Conservation (phyloP, 257 asterid species). For the Haberlea rhodopensis region DNA sequence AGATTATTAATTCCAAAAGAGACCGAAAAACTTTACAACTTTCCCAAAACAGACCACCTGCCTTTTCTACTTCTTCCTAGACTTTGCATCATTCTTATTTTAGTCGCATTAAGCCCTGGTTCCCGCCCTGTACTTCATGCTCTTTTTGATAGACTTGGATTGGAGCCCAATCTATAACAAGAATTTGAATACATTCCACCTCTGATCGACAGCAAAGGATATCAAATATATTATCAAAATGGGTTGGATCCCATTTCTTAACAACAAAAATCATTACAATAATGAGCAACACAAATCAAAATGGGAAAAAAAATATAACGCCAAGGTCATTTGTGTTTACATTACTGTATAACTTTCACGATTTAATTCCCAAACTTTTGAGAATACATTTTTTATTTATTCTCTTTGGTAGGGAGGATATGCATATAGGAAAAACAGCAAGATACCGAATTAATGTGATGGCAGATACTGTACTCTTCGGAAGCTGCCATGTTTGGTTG, state of each 20-base stretch:
- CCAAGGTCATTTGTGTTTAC: neutral
- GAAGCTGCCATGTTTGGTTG: slow-evolving; percentile 64
- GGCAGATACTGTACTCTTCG: slow-evolving; percentile 61
- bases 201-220: slow-evolving; percentile 48
- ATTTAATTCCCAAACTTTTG: neutral
- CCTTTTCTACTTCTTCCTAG: too few relatives aligned
- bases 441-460: slow-evolving; percentile 53
- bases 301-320: neutral
- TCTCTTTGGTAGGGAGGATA: slow-evolving; percentile 33
- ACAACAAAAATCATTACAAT: slow-evolving; percentile 25
- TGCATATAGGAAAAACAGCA: slow-evolving; percentile 45
- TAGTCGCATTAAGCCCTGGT: too few relatives aligned
- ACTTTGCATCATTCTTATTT: too few relatives aligned
- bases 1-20: too few relatives aligned
- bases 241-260: slow-evolving; percentile 58
- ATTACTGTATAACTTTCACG: too few relatives aligned
- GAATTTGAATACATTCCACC: too few relatives aligned
- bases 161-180: too few relatives aligned
- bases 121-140: too few relatives aligned
- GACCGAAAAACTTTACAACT: too few relatives aligned
- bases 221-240: slow-evolving; percentile 44
- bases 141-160: too few relatives aligned
- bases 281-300: neutral
- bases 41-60: too few relatives aligned
- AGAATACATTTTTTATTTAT: neutral